Conservation (phyloP, 2,329 filamentous ascomycete species). For the Neofusicoccum kwambonambiense region DNA sequence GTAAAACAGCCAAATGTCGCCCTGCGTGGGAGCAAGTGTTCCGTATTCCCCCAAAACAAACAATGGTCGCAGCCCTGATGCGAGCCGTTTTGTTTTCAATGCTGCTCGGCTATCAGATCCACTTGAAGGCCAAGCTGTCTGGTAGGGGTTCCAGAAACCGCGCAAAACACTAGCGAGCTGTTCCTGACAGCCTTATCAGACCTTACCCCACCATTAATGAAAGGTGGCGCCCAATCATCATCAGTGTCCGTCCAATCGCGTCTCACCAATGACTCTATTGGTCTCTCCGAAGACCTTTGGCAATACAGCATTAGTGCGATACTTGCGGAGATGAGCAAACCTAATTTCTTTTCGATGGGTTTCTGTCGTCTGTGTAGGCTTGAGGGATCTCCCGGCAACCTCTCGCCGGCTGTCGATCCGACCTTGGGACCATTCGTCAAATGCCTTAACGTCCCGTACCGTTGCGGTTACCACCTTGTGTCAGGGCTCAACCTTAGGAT, state of each 20-base stretch:
- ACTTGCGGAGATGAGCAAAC: background rate
- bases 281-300: background rate
- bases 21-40: background rate
- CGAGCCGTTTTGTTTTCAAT: conserved; percentile 7
- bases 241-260: background rate
- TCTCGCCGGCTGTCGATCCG: background rate
- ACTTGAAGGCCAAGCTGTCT: background rate
- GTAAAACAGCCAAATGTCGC: background rate
- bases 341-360: background rate
- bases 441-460: too few species aligned
- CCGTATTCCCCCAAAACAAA: background rate
- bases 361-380: background rate
- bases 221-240: background rate
- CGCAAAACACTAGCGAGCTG: background rate
- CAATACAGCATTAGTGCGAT: background rate
- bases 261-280: background rate
- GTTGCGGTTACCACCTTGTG: too few species aligned
- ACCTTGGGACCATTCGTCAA: too few species aligned
- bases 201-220: background rate
- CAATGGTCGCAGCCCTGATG: background rate
- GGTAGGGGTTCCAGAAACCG: background rate
- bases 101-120: background rate
- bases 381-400: background rate
- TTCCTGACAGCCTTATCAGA: background rate
- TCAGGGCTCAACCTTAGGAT: too few species aligned